A percentile compares a stretch with the other conserved stretches of the same genome.
These are phyloP conservation scores for Candida takata DNA, from an alignment of 805 yeast species.

Conservation along the genomic window DNA sequence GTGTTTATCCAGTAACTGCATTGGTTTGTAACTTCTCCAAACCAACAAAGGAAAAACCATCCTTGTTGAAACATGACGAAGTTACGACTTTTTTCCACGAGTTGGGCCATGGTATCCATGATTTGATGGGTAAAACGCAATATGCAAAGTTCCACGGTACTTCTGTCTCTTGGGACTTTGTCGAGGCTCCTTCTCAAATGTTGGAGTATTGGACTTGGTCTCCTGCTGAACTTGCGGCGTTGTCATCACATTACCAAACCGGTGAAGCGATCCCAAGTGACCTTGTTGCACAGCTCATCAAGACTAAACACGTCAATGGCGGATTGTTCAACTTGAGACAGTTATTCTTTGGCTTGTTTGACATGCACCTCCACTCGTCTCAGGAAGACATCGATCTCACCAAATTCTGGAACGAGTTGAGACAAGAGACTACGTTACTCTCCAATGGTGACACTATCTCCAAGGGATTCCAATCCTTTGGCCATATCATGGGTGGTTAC, in stretches of 20 bases:
- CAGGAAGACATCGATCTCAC: constrained; percentile 41
- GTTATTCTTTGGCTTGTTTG: constrained; percentile 72
- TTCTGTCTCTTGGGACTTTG: constrained; percentile 78
- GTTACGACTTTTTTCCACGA: constrained; percentile 85
- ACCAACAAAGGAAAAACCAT: constrained; percentile 62
- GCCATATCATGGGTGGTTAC: constrained; percentile 74
- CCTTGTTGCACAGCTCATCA: constrained; percentile 49
- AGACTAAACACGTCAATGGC: constrained; percentile 69
- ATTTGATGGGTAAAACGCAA: constrained; percentile 57
- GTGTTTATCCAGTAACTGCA: constrained; percentile 64
- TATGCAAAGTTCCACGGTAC: constrained; percentile 66
- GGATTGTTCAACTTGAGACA: constrained; percentile 70
- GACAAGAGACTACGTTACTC: constrained; percentile 55
- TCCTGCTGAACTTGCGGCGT: constrained; percentile 43
- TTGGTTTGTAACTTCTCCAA: constrained; percentile 81
- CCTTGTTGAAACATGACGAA: constrained; percentile 69
- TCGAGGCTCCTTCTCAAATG: constrained; percentile 88
- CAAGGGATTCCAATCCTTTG: constrained; percentile 71
- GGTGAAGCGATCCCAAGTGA: constrained; percentile 51
- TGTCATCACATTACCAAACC: constrained; percentile 60
- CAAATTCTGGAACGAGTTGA: constrained; percentile 56
- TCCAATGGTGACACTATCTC: constrained; percentile 46
- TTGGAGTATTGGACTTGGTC: constrained; percentile 88
- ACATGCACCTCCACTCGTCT: constrained; percentile 57
- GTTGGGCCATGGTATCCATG: constrained; percentile 85